Percentiles rank a stretch among this genome's conserved stretches.
phyloP scores from a whole-genome alignment of 2,329 filamentous ascomycete species.

The Beauveria sp. region DNA sequence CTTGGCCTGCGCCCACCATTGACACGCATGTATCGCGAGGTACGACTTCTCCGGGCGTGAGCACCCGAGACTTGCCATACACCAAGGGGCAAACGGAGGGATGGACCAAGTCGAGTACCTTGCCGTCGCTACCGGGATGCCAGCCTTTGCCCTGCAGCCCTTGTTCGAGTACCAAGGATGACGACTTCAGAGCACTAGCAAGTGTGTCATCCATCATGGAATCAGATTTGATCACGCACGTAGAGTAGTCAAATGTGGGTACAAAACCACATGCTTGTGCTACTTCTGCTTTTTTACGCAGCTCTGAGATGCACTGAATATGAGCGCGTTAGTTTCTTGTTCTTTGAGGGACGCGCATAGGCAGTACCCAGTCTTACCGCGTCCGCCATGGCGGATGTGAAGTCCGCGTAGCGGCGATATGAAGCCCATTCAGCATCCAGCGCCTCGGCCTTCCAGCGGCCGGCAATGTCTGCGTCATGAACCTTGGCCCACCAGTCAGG shows the following conservation, averaged over 20 bases:
- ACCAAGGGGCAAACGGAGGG: conserved; percentile 56
- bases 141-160: conserved; percentile 40
- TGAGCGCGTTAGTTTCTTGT: too few species aligned
- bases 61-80: conserved; percentile 30
- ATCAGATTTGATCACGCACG: conserved; percentile 29
- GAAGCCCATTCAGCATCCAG: too few species aligned
- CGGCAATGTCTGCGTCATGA: conserved; percentile 16
- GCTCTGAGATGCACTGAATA: conserved; percentile 15
- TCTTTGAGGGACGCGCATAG: too few species aligned
- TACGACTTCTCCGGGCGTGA: too few species aligned
- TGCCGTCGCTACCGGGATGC: conserved; percentile 49
- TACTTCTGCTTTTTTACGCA: neutral
- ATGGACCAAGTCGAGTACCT: conserved; percentile 56
- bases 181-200: conserved; percentile 29
- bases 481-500: conserved; percentile 26
- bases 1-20: too few species aligned
- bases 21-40: too few species aligned
- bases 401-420: too few species aligned
- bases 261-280: neutral
- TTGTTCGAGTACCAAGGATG: conserved; percentile 43
- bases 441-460: too few species aligned
- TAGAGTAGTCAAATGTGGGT: conserved; percentile 24
- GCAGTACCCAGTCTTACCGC: too few species aligned
- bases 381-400: too few species aligned
- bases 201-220: conserved; percentile 13